phyloP scores from a whole-genome alignment of 139 green algal species.

The Chlamydomonas eustigma region DNA sequence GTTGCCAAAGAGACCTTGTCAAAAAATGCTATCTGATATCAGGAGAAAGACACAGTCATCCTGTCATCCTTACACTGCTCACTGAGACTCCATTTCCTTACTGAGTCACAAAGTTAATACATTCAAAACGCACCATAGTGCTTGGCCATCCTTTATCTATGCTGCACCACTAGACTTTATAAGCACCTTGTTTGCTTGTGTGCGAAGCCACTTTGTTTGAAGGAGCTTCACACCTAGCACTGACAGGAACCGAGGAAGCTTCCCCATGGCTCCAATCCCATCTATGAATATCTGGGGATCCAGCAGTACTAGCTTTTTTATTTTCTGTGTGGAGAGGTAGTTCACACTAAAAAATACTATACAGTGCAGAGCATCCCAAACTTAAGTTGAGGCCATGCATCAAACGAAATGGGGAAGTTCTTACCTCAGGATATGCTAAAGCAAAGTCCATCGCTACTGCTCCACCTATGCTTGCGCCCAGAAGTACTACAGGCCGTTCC shows the following conservation, averaged over 20 bases:
- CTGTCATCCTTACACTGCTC: no score
- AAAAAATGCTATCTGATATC: not conserved
- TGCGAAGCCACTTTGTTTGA: slow-evolving; percentile 56
- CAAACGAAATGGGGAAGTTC: not conserved
- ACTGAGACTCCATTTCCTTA: no score
- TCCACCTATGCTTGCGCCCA: slow-evolving; percentile 83
- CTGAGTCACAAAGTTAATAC: no score
- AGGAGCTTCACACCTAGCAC: slow-evolving; percentile 68
- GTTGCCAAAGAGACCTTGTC: slow-evolving; percentile 50
- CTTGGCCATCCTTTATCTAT: no score
- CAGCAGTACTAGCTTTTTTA: slow-evolving; percentile 72
- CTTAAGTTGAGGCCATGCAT: not conserved
- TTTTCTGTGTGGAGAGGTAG: slow-evolving; percentile 29
- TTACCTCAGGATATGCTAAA: slow-evolving; percentile 63
- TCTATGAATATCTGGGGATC: slow-evolving; percentile 84
- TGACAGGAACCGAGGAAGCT: slow-evolving; percentile 55
- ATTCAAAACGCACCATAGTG: no score
- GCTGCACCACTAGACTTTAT: no score
- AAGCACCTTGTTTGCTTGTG: slow-evolving; percentile 58
- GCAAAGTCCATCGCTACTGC: slow-evolving; percentile 91
- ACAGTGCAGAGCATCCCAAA: not conserved
- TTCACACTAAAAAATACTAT: not conserved
- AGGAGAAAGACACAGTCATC: no score
- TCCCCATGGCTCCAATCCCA: slow-evolving; percentile 73
- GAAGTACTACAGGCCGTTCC: slow-evolving; percentile 62